A percentile compares a stretch with the other conserved stretches of the same genome.
Evolutionary conservation across 1,284 basidiomycete species (phyloP).

Genomic region (Earliella scabrosa): DNA sequence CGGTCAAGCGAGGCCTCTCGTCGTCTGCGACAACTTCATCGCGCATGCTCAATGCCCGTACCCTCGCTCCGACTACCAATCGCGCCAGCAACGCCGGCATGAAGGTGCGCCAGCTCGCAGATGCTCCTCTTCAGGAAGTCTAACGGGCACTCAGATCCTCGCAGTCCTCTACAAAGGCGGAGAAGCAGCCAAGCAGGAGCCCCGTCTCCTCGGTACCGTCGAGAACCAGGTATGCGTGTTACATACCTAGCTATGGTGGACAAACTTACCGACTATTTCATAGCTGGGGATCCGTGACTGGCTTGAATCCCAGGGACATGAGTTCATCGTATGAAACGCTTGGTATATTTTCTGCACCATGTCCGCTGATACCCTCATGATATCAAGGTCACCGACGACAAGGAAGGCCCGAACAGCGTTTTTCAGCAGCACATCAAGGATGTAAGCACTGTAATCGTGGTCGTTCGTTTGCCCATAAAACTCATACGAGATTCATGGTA

Average conservation of each 20-base stretch:
- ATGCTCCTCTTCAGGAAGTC: neutral
- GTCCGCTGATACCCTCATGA: constrained; percentile 5
- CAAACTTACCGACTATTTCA: neutral
- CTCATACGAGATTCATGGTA: constrained; percentile 6
- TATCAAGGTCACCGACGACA: constrained; percentile 78
- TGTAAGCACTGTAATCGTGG: constrained; percentile 49
- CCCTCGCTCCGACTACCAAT: constrained; percentile 16
- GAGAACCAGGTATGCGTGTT: constrained; percentile 73
- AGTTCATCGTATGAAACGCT: constrained; percentile 55
- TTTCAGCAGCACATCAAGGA: constrained; percentile 91
- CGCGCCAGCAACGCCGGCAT: constrained; percentile 19
- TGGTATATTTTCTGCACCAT: constrained; percentile 29
- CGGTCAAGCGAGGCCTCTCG: constrained; percentile 16
- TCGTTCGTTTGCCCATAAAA: too few relatives aligned
- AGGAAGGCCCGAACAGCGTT: constrained; percentile 85
- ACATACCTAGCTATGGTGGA: constrained; percentile 2
- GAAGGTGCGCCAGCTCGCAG: constrained; percentile 19
- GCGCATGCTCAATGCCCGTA: constrained; percentile 17
- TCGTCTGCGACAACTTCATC: constrained; percentile 5
- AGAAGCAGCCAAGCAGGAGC: constrained; percentile 77
- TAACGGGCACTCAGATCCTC: constrained; percentile 58
- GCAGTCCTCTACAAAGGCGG: constrained; percentile 83
- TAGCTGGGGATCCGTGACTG: constrained; percentile 78
- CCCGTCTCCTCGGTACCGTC: constrained; percentile 85
- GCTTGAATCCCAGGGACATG: constrained; percentile 80